Base-by-base conservation (phyloP, 805 yeast genomes). In the Barnettozyma sucrosica region DNA sequence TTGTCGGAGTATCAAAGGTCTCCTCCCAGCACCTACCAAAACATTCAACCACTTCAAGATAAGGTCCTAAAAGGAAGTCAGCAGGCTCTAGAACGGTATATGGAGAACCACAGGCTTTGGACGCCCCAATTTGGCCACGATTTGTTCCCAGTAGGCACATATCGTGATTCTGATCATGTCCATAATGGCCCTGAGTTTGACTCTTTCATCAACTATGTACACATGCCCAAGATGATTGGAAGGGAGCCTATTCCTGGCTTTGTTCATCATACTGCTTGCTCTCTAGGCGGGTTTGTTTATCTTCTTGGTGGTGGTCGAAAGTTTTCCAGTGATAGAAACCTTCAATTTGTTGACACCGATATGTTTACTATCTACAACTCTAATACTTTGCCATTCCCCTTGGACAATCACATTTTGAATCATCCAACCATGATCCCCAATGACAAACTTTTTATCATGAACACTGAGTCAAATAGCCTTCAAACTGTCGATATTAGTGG, bases 291-390 rank as follows among this genome's bases (percentile, higher is more conserved):
- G 18, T 63, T 62, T n/a, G 61, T 73, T 3, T 72, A 64, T 47
- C 51, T 69, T 0, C 51, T 70, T 23, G 83, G 83, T 23, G 84
- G 84, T 0, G 53, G 74, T 32, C 54, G 58, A 7, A 45, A 38
- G 16, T 45, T 49, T n/a, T 32, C 39, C 11, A 43, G 63, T 65
- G 19, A 59, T 56, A 28, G 43, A 24, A 50, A 56, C 39, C 49
- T 55, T 16, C 57, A 54, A 25, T 58, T 59, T 32, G 56, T 66
- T 5, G 58, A 66, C 68, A 41, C 73, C 54, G 54, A 64, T 49
- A 55, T 67, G 56, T 54, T 64, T 64, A 44, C 56, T 58, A 59
- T 69, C 43, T 59, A 23, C 10, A 37, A 74, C 61, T 63, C 79
- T 13, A 42, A 38, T 65, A 49, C 62, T 49, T 66, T 75, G 48